Evolutionary conservation across 495 filamentous ascomycete genomes (phyloP).

Genomic region (Aspergillus affinis): DNA sequence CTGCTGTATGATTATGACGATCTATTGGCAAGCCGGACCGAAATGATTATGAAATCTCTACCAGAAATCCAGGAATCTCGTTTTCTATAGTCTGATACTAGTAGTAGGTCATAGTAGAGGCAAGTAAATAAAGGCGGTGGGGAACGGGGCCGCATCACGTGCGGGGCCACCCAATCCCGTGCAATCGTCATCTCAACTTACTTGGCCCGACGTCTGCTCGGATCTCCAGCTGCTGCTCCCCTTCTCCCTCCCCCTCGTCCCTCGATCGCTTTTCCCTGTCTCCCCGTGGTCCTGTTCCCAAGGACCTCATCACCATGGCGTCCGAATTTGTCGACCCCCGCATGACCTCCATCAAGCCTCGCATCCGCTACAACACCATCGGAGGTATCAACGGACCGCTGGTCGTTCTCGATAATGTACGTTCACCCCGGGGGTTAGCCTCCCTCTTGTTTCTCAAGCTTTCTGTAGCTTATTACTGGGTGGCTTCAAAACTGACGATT

Average conservation of each 20-base stretch:
- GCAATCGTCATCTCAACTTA: slow-evolving; percentile 1
- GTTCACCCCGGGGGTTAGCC: slow-evolving; percentile 15
- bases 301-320: slow-evolving; percentile 49
- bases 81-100: too few relatives aligned
- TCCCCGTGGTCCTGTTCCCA: neutral
- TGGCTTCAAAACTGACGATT: neutral
- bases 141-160: slow-evolving; percentile 8
- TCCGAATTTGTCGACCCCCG: slow-evolving; percentile 67
- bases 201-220: neutral
- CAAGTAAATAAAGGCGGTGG: neutral
- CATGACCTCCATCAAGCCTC: slow-evolving; percentile 77
- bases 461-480: neutral
- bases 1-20: slow-evolving; percentile 17
- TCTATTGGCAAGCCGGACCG: slow-evolving; percentile 9
- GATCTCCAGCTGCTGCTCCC: slow-evolving; percentile 1
- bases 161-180: neutral
- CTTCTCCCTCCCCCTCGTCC: neutral
- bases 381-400: slow-evolving; percentile 96
- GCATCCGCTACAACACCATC: slow-evolving; percentile 96
- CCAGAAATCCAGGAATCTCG: too few relatives aligned
- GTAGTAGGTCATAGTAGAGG: too few relatives aligned
- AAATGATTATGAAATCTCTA: neutral
- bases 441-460: neutral
- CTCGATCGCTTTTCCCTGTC: neutral
- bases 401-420: slow-evolving; percentile 93